These are phyloP conservation scores for Trametes hirsuta DNA, from an alignment of 1,284 basidiomycete genomes.

Conservation along the genomic window DNA sequence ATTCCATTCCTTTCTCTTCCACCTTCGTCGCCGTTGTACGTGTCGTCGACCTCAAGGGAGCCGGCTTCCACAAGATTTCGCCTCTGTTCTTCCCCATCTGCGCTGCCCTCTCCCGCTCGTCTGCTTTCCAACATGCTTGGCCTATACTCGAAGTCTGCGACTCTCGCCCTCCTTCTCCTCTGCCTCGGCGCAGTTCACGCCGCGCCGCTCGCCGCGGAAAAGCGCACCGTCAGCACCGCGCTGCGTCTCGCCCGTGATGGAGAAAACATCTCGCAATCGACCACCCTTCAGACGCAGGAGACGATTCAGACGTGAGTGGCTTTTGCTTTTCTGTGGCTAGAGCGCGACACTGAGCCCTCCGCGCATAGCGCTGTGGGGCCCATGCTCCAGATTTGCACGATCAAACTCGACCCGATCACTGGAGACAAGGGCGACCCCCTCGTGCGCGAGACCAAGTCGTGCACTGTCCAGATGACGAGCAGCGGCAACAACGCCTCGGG, in stretches of 20 bases:
- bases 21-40: slow-evolving; percentile 36
- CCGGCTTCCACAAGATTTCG: slow-evolving; percentile 46
- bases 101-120: slow-evolving; percentile 11
- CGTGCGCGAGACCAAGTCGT: slow-evolving; percentile 61
- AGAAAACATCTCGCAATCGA: slow-evolving; percentile 28
- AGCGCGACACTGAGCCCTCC: neutral
- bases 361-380: slow-evolving; percentile 44
- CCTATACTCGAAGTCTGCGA: slow-evolving; percentile 35
- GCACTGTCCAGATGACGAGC: slow-evolving; percentile 44
- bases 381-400: slow-evolving; percentile 64
- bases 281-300: slow-evolving; percentile 36
- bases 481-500: slow-evolving; percentile 20
- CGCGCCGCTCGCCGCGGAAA: slow-evolving; percentile 26
- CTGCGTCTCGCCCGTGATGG: slow-evolving; percentile 27
- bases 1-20: slow-evolving; percentile 52
- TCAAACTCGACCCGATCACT: slow-evolving; percentile 58
- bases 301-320: slow-evolving; percentile 40
- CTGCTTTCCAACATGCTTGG: slow-evolving; percentile 37
- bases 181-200: slow-evolving; percentile 31
- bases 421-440: slow-evolving; percentile 49
- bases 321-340: slow-evolving; percentile 3
- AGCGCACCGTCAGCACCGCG: slow-evolving; percentile 16
- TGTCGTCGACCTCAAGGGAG: slow-evolving; percentile 50
- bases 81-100: slow-evolving; percentile 15
- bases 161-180: slow-evolving; percentile 39